Conservation (phyloP, 176 grass and related monocot genomes). For the Ensete glaucum region DNA sequence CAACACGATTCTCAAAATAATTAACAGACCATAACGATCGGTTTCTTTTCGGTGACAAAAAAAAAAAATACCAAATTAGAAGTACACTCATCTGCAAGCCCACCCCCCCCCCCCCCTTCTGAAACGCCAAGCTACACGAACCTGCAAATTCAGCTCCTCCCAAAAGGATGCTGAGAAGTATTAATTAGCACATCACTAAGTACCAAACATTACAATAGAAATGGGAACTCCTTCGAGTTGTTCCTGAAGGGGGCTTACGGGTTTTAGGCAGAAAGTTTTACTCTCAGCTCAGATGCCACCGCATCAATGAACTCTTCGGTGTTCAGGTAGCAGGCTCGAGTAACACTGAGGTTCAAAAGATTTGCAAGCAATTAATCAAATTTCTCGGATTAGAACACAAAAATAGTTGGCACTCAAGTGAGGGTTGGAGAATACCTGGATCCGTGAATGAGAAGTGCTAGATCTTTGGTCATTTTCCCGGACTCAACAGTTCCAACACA, state of each 20-base stretch:
- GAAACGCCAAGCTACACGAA: no score
- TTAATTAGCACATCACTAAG: background rate
- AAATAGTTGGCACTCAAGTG: background rate
- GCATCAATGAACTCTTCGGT: slow-evolving; percentile 16
- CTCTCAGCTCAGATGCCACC: slow-evolving; percentile 8
- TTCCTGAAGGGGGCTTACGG: background rate
- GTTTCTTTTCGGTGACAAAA: no score
- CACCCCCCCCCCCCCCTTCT: no score
- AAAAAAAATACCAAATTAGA: no score
- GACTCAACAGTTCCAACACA: slow-evolving; percentile 59
- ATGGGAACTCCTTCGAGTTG: background rate
- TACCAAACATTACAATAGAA: background rate
- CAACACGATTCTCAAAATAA: no score
- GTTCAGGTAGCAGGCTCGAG: background rate
- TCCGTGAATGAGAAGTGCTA: slow-evolving; percentile 58
- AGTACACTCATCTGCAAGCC: no score
- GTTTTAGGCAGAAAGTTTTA: background rate
- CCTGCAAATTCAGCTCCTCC: background rate
- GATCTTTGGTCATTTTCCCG: slow-evolving; percentile 86
- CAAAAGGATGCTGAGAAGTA: background rate
- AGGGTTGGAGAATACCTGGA: slow-evolving; percentile 29
- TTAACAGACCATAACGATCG: no score
- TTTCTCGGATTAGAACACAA: background rate
- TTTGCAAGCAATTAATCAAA: background rate
- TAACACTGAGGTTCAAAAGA: background rate